Base-by-base conservation (phyloP, 331 rosid species). In the Rhamnella rubrinervis region DNA sequence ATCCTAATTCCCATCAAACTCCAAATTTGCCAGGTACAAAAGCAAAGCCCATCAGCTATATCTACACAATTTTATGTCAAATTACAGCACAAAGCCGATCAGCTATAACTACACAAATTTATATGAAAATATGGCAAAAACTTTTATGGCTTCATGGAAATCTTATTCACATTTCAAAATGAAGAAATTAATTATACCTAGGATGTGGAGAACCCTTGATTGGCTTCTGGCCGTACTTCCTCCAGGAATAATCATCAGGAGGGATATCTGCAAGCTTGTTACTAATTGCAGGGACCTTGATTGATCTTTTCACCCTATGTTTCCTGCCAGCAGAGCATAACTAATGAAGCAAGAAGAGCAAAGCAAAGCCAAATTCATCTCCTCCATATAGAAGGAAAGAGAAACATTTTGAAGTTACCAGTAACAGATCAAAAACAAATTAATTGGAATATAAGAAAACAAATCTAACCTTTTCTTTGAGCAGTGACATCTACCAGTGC, bases 171-270 rank as follows among this genome's bases (percentile, higher is more conserved):
- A 71, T 56, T n/a, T 55, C 65, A 59, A 65, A 61, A 66, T 65
- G 53, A 59, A 78, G 55, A 68, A 57, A 23, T 66, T 62, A 59
- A 56, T 63, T 61, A 73, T 80, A 95, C 99, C 99, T 89, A 59
- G 99, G 99, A 61, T 95, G 99, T 67, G 99, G 99, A 61, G 99
- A 95, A 44, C 99, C 99, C 88, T 95, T 95, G 85, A 95, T 95
- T 59, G 99, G 99, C 84, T 95, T 95, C 88, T 95, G 99, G 63
- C 99, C 99, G 2, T 95, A 95, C 75, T 95, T 95, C 88, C 99
- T 89, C 99, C 99, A 95, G 39, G 99, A 95, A 77, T 84, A 95
- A 83, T 95, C 97, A 86, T 95, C 99, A 5, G 97, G 92, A 65
- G 99, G 99, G 31, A 95, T 95, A 79, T 95, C 99, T 3, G 99